Evolutionary conservation across 306 rosid species (phyloP).

Genomic region (Cyclanthera cordifolia): DNA sequence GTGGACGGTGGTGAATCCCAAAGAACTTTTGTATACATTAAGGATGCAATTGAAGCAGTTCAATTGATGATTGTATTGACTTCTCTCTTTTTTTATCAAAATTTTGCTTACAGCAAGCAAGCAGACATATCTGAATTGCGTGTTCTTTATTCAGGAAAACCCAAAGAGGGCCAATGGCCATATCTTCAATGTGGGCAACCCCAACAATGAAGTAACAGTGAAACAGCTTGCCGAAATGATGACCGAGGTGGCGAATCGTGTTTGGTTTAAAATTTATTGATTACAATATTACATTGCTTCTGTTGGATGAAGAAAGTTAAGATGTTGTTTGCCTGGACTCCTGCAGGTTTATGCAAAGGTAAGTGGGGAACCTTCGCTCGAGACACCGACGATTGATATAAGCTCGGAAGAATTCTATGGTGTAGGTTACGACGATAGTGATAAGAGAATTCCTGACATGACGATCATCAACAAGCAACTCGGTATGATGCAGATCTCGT

Average conservation of each 20-base stretch:
- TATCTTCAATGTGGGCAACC: slow-evolving; percentile 89
- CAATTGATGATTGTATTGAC: slow-evolving; percentile 68
- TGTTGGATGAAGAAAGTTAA: background rate
- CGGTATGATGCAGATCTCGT: slow-evolving; percentile 30
- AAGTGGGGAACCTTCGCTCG: slow-evolving; percentile 50
- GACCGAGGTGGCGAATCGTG: slow-evolving; percentile 47
- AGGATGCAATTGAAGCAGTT: slow-evolving; percentile 93
- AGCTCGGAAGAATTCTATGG: slow-evolving; percentile 89
- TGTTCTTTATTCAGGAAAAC: slow-evolving; percentile 51
- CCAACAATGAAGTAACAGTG: slow-evolving; percentile 90
- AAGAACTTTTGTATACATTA: slow-evolving; percentile 76
- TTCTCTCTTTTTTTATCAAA: background rate
- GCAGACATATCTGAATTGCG: slow-evolving; percentile 4
- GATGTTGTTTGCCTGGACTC: background rate
- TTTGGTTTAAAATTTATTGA: background rate
- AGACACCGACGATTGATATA: slow-evolving; percentile 56
- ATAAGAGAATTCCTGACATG: slow-evolving; percentile 95
- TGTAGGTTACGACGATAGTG: slow-evolving; percentile 83
- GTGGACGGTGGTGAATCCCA: slow-evolving; percentile 93
- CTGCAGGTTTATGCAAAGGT: slow-evolving; percentile 73
- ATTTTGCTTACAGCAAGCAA: background rate
- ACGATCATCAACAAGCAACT: slow-evolving; percentile 79
- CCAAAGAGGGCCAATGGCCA: slow-evolving; percentile 80
- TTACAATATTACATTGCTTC: too few relatives aligned
- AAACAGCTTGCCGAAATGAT: slow-evolving; percentile 95